These are phyloP conservation scores for Flueggea neowawraea DNA, from an alignment of 441 rosid genomes.

Conservation along the genomic window DNA sequence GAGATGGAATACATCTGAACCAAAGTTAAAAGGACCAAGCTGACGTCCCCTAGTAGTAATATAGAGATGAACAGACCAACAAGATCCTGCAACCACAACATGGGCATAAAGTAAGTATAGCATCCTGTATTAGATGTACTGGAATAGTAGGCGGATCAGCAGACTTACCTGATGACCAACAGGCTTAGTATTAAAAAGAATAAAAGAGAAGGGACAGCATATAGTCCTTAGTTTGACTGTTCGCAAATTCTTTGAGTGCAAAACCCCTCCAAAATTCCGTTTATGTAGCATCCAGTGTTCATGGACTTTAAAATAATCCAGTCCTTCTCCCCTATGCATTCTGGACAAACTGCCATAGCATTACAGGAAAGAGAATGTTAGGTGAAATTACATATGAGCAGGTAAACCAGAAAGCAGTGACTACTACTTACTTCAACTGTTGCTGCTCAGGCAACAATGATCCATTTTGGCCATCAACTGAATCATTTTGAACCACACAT, in stretches of 20 bases:
- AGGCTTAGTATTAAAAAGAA: slow-evolving; percentile 95
- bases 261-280: slow-evolving; percentile 62
- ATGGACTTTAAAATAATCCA: slow-evolving; percentile 6
- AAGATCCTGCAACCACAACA: slow-evolving; percentile 67
- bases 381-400: slow-evolving; percentile 2
- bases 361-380: neutral
- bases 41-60: slow-evolving; percentile 96
- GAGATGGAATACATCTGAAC: slow-evolving; percentile 97
- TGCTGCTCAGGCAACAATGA: slow-evolving; percentile 35
- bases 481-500: slow-evolving; percentile 52
- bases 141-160: neutral
- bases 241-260: slow-evolving; percentile 70
- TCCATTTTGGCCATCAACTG: slow-evolving; percentile 34
- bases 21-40: slow-evolving; percentile 95
- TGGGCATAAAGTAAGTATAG: slow-evolving; percentile 10
- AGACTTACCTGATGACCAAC: slow-evolving; percentile 95
- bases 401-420: neutral
- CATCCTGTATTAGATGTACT: neutral
- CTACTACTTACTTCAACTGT: slow-evolving; percentile 43
- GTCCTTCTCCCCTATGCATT: slow-evolving; percentile 22
- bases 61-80: slow-evolving; percentile 98
- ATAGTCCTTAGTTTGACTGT: slow-evolving; percentile 82
- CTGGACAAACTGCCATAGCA: slow-evolving; percentile 23
- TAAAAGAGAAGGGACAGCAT: slow-evolving; percentile 83
- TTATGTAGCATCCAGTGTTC: slow-evolving; percentile 28